A percentile compares a stretch with the other conserved stretches of the same genome.
Evolutionary conservation across 2,329 filamentous ascomycete species (phyloP).

Genomic region (Colletotrichum coccodes): DNA sequence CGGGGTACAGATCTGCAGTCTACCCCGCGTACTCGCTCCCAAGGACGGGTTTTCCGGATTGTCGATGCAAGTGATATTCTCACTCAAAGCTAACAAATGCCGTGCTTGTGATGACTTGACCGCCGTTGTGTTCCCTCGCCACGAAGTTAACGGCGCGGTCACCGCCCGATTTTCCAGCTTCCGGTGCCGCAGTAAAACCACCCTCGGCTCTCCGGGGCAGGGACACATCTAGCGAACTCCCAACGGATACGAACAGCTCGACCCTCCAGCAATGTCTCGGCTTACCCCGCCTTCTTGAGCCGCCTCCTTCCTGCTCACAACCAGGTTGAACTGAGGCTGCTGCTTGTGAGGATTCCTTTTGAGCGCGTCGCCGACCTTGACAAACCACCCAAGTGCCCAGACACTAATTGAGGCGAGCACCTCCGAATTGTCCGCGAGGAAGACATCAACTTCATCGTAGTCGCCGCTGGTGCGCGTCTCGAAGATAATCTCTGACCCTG

Average conservation of each 20-base stretch:
- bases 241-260: constrained; percentile 38
- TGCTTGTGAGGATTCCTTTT: constrained; percentile 41
- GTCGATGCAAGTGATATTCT: too few species aligned
- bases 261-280: constrained; percentile 37
- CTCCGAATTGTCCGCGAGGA: constrained; percentile 15
- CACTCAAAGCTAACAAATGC: constrained; percentile 10
- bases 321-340: constrained; percentile 37
- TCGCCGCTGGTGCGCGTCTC: constrained; percentile 42
- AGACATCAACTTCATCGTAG: constrained; percentile 42
- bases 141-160: constrained; percentile 20
- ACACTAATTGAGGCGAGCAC: constrained; percentile 32
- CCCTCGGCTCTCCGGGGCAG: constrained; percentile 38
- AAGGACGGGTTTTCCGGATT: too few species aligned
- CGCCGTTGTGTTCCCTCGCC: constrained; percentile 13
- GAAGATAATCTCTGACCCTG: constrained; percentile 35
- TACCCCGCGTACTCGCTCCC: too few species aligned
- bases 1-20: too few species aligned
- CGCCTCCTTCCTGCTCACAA: constrained; percentile 29
- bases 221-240: constrained; percentile 34
- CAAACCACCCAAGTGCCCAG: constrained; percentile 41
- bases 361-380: constrained; percentile 42
- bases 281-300: constrained; percentile 31
- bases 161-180: background rate
- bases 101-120: constrained; percentile 25
- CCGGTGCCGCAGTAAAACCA: constrained; percentile 14